Conservation (phyloP, 2,329 filamentous ascomycete species). For the Trichoderma brevicompactum region DNA sequence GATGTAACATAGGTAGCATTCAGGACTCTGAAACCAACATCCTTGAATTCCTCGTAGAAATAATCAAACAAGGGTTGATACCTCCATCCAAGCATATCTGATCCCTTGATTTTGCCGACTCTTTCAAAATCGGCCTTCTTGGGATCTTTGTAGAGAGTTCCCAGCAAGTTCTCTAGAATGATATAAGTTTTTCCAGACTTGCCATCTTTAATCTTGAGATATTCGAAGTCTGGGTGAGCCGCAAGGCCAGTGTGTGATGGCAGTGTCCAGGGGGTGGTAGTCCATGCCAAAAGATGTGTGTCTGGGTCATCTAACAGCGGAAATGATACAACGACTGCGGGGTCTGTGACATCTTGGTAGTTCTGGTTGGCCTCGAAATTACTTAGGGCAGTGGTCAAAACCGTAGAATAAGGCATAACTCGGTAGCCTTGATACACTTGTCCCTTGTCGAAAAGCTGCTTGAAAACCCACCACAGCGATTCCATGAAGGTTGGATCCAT, state of each 20-base stretch:
- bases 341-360: constrained; percentile 91
- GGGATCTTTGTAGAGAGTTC: constrained; percentile 87
- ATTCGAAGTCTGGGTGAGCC: constrained; percentile 81
- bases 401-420: constrained; percentile 95
- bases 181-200: constrained; percentile 82
- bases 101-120: constrained; percentile 77
- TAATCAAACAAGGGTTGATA: constrained; percentile 91
- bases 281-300: constrained; percentile 82
- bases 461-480: constrained; percentile 95
- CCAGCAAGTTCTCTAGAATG: constrained; percentile 78
- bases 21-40: constrained; percentile 78
- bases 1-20: constrained; percentile 86
- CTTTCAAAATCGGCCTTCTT: constrained; percentile 95
- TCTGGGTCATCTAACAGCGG: constrained; percentile 78
- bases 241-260: constrained; percentile 80
- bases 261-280: constrained; percentile 84
- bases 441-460: constrained; percentile 87
- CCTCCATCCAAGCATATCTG: constrained; percentile 83
- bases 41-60: constrained; percentile 87
- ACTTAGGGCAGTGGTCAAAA: constrained; percentile 83
- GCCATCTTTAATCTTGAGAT: constrained; percentile 84
- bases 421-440: constrained; percentile 87
- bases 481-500: constrained; percentile 98
- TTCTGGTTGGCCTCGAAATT: constrained; percentile 95
- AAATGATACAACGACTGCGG: constrained; percentile 86